Percentiles rank a stretch among this genome's conserved stretches.
Conservation (phyloP, 768 basidiomycete genomes). For the Hericium rajendrae region DNA sequence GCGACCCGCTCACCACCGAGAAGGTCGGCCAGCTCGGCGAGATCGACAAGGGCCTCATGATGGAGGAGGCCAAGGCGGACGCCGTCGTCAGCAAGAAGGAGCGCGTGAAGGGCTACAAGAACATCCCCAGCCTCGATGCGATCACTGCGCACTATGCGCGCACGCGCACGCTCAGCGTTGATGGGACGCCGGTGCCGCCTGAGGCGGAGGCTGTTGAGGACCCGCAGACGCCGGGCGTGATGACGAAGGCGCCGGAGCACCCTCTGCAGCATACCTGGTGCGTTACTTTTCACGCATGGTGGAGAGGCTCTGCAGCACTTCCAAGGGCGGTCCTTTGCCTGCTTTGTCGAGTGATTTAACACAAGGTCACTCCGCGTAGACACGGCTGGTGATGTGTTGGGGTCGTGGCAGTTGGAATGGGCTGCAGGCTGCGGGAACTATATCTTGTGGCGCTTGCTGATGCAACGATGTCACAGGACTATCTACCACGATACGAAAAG, state of each 20-base stretch:
- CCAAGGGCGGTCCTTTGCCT: neutral
- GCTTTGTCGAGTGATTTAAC: too few species aligned
- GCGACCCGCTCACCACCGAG: constrained; percentile 49
- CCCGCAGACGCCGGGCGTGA: constrained; percentile 70
- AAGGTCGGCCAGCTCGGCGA: constrained; percentile 43
- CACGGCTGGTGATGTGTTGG: neutral
- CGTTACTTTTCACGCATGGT: constrained; percentile 15
- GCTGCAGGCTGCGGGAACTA: neutral
- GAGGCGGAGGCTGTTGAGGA: constrained; percentile 75
- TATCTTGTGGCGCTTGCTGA: neutral
- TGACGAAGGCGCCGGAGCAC: constrained; percentile 65
- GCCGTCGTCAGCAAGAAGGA: constrained; percentile 15
- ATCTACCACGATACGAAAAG: constrained; percentile 84
- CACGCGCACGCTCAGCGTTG: constrained; percentile 48
- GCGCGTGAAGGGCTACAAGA: constrained; percentile 63
- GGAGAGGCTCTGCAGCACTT: neutral
- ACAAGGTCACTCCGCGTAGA: neutral
- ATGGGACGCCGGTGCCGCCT: constrained; percentile 58
- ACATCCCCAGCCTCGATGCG: constrained; percentile 76
- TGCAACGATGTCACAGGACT: constrained; percentile 43
- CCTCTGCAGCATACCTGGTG: constrained; percentile 81
- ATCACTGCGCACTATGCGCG: constrained; percentile 76
- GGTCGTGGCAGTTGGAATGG: too few species aligned
- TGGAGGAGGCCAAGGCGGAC: constrained; percentile 21
- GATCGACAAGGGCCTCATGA: too few species aligned